Base-by-base conservation (phyloP, 225 moss, liverwort and hornwort species). In the Bryoerythrophyllum caledonicum region DNA sequence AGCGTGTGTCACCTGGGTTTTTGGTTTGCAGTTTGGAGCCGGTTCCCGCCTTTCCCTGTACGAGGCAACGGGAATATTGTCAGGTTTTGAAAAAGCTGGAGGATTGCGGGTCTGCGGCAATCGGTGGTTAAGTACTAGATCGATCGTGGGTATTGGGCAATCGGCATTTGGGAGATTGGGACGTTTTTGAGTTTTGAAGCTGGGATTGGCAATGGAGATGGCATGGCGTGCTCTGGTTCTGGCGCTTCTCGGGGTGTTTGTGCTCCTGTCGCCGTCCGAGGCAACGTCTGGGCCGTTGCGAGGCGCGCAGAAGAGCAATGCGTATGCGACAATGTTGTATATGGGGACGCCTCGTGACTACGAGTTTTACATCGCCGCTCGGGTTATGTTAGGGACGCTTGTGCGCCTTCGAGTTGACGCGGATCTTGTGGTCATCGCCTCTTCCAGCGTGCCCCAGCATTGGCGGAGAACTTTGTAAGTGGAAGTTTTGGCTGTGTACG, bases 311-410 rank as follows among this genome's bases (percentile, higher is more conserved):
- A 90, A 79, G 78, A 76, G n/a, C 73, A 91, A 94, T 74, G 97
- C 97, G 0, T 94, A 97, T 23, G 94, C 91, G 24, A 97, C 97
- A 64, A 93, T 97, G 94, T 71, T 97, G 58, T 97, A 94, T 58
- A 97, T 97, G 97, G 97, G 94, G 37, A 97, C 97, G 3, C 97
- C 97, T 68, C 86, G 97, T 3, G 97, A 97, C 70, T 97, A 97
- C 63, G 97, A 97, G 79, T 97, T 97, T 66, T 97, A 94, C 75
- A 80, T 89, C 21, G 97, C 97, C 11, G 90, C 93, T 49, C 88
- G 97, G 30, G 97, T 97, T 26, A 82, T 97, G 94, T 46, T 97
- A 72, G 86, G 86, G 62, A 86, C 94, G 48, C 86, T 97, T 35
- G 87, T 82, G 77, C 88, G 82, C 40, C 71, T 93, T 56, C 86